A percentile compares a stretch with the other conserved stretches of the same genome.
Evolutionary conservation across 176 grass and related monocot species (phyloP).

Genomic region (Cocos nucifera): DNA sequence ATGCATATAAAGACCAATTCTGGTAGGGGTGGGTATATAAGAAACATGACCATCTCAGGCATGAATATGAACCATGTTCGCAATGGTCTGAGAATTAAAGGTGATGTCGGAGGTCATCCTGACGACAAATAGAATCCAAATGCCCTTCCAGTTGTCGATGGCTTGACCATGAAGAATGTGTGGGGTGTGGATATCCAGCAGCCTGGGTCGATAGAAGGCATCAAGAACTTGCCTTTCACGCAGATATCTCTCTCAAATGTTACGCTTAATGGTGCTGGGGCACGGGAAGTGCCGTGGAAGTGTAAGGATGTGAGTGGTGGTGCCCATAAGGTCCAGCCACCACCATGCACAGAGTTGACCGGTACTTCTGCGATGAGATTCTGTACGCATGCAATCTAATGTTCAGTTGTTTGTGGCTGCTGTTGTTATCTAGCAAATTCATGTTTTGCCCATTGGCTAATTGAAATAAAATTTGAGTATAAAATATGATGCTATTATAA

Average conservation of each 20-base stretch:
- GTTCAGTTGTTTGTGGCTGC: no score
- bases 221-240: slow-evolving; percentile 54
- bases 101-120: slow-evolving; percentile 68
- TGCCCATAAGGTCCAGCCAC: slow-evolving; percentile 53
- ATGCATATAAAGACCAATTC: slow-evolving; percentile 88
- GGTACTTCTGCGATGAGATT: slow-evolving; percentile 28
- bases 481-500: no score
- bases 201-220: slow-evolving; percentile 70
- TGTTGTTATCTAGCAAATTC: no score
- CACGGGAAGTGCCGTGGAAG: slow-evolving; percentile 35
- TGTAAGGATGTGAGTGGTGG: slow-evolving; percentile 68
- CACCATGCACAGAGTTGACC: slow-evolving; percentile 53
- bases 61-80: slow-evolving; percentile 53
- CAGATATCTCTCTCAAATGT: slow-evolving; percentile 67
- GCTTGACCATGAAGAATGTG: slow-evolving; percentile 65
- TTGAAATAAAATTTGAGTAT: no score
- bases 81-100: slow-evolving; percentile 51
- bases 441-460: no score
- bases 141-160: slow-evolving; percentile 49
- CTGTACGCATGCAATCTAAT: slow-evolving; percentile 50
- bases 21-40: slow-evolving; percentile 70
- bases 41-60: slow-evolving; percentile 62
- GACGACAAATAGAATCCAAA: slow-evolving; percentile 51
- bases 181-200: slow-evolving; percentile 62
- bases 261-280: slow-evolving; percentile 18